phyloP scores from a whole-genome alignment of 2,329 filamentous ascomycete genomes.

The Fusarium sp. region DNA sequence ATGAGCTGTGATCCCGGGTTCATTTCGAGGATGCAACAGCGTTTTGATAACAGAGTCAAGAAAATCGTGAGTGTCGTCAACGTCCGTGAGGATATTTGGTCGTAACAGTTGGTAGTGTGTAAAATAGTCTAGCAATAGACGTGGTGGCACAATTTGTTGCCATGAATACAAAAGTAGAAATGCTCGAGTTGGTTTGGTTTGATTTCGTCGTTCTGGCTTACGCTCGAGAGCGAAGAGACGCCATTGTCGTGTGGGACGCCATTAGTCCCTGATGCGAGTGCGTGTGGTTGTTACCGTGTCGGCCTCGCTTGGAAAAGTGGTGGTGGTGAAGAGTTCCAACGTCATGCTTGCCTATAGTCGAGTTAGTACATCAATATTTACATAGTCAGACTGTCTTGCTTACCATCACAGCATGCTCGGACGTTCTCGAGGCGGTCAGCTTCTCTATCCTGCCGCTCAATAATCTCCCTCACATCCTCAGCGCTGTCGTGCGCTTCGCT shows the following conservation, averaged over 20 bases:
- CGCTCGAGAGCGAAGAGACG: constrained; percentile 52
- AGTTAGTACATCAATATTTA: constrained; percentile 38
- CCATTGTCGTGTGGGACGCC: constrained; percentile 50
- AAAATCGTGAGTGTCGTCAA: constrained; percentile 48
- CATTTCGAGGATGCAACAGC: constrained; percentile 26
- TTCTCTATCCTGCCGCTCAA: constrained; percentile 82
- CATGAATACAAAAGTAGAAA: constrained; percentile 18
- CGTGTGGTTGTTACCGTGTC: constrained; percentile 51
- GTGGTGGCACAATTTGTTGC: constrained; percentile 11
- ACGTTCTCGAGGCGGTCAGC: constrained; percentile 92
- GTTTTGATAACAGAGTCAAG: constrained; percentile 30
- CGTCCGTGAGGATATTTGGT: constrained; percentile 45
- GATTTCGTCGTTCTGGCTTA: constrained; percentile 38
- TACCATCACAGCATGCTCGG: constrained; percentile 96
- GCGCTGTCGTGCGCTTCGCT: constrained; percentile 79
- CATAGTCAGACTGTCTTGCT: constrained; percentile 48
- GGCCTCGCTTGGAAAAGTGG: constrained; percentile 59
- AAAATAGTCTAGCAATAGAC: constrained; percentile 22
- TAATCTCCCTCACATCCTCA: constrained; percentile 84
- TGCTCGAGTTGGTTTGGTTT: constrained; percentile 12
- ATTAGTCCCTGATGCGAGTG: constrained; percentile 54
- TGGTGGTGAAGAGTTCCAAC: constrained; percentile 67
- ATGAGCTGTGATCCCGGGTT: constrained; percentile 29
- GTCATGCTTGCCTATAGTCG: constrained; percentile 75
- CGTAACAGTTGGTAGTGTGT: constrained; percentile 35